phyloP scores from a whole-genome alignment of 2,329 filamentous ascomycete genomes.

The Sphaerulina vaccinii region DNA sequence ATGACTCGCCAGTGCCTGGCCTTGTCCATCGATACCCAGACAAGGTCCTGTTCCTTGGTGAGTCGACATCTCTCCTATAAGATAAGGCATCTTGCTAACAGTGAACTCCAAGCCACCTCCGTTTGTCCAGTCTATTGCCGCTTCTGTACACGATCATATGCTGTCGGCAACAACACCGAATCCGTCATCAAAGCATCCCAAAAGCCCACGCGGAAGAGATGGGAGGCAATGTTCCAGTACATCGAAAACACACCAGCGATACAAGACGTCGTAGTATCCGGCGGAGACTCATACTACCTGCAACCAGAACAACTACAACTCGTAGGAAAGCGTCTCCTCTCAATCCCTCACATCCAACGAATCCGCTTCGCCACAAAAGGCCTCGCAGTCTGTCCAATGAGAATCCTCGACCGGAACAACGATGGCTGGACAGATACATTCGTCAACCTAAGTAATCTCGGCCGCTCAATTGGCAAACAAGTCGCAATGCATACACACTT shows the following conservation, averaged over 20 bases:
- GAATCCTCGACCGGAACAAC: constrained; percentile 52
- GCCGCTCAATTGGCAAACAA: constrained; percentile 55
- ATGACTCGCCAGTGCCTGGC: constrained; percentile 56
- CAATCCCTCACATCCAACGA: constrained; percentile 58
- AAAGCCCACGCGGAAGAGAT: constrained; percentile 45
- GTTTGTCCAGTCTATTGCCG: constrained; percentile 64
- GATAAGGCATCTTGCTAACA: too few relatives aligned
- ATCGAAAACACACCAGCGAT: constrained; percentile 53
- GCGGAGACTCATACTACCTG: constrained; percentile 62
- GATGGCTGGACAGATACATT: constrained; percentile 58
- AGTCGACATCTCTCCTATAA: too few relatives aligned
- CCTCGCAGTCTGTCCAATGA: constrained; percentile 57
- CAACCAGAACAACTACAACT: constrained; percentile 51
- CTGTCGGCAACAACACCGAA: constrained; percentile 56
- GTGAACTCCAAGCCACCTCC: constrained; percentile 50
- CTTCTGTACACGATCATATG: constrained; percentile 62
- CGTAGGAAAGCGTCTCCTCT: constrained; percentile 57
- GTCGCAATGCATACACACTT: constrained; percentile 66
- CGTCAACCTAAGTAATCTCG: constrained; percentile 52
- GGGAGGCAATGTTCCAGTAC: constrained; percentile 58
- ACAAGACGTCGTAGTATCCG: constrained; percentile 62
- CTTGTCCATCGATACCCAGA: constrained; percentile 65
- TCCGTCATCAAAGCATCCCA: constrained; percentile 43
- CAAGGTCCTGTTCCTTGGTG: constrained; percentile 62
- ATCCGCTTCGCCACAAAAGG: constrained; percentile 64